These are phyloP conservation scores for Dissophora ornata DNA, from an alignment of 192 early-diverging fungal species.

Conservation along the genomic window DNA sequence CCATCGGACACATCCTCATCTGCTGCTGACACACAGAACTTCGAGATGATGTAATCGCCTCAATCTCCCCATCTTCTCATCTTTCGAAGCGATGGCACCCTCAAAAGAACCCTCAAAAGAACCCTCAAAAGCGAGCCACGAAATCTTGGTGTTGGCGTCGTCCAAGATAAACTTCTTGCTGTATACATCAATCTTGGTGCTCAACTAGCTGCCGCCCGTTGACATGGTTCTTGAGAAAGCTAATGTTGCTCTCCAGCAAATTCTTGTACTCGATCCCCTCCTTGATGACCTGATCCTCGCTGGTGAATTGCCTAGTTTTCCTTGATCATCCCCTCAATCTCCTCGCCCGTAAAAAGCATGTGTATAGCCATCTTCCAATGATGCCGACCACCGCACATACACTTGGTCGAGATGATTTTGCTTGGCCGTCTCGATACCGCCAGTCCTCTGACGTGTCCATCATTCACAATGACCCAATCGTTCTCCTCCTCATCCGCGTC, in stretches of 20 bases:
- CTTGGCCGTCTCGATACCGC: too few species aligned
- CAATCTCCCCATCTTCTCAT: conserved; percentile 95
- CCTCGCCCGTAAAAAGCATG: conserved; percentile 91
- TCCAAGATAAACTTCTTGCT: conserved; percentile 91
- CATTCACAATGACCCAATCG: too few species aligned
- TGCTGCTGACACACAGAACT: conserved; percentile 80
- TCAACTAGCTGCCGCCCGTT: conserved; percentile 85
- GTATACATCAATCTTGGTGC: conserved; percentile 84
- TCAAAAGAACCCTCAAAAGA: too few species aligned
- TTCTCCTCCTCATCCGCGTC: too few species aligned
- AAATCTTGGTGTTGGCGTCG: conserved; percentile 73
- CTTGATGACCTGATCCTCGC: conserved; percentile 86
- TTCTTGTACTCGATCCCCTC: conserved; percentile 92
- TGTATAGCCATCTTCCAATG: too few species aligned
- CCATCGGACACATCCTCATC: conserved; percentile 64
- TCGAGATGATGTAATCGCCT: conserved; percentile 90
- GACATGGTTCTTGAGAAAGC: conserved; percentile 89
- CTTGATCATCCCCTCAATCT: conserved; percentile 96
- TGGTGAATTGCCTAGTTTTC: conserved; percentile 95
- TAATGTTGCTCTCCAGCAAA: conserved; percentile 90
- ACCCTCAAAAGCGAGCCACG: conserved; percentile 90
- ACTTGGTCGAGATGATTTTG: too few species aligned
- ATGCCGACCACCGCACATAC: too few species aligned
- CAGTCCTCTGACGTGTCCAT: too few species aligned
- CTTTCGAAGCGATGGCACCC: conserved; percentile 86